Evolutionary conservation across 805 yeast genomes (phyloP).

Genomic region (Teunomyces kruisii): DNA sequence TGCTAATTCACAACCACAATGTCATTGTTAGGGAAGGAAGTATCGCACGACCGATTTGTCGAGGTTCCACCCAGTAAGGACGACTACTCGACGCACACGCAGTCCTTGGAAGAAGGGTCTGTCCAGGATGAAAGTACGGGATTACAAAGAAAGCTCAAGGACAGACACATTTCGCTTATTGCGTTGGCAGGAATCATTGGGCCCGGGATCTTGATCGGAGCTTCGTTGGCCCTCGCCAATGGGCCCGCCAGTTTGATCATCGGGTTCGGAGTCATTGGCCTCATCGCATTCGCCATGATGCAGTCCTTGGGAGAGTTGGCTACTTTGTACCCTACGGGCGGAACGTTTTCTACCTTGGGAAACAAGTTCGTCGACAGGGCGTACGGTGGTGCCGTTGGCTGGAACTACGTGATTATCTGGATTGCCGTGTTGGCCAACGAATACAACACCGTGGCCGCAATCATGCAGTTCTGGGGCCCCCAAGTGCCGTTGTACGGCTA

Average conservation of each 20-base stretch:
- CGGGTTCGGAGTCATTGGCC: conserved; percentile 53
- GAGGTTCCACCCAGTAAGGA: not conserved
- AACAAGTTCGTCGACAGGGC: conserved; percentile 53
- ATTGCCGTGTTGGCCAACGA: conserved; percentile 54
- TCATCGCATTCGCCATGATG: conserved; percentile 56
- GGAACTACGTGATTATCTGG: conserved; percentile 57
- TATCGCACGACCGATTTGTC: not conserved
- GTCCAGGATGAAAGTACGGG: conserved; percentile 9
- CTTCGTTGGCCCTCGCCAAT: conserved; percentile 48
- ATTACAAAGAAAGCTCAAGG: conserved; percentile 31
- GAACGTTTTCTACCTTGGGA: conserved; percentile 53
- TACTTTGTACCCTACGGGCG: conserved; percentile 50
- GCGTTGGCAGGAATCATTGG: conserved; percentile 62
- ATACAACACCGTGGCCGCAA: conserved; percentile 52
- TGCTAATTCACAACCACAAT: too few species aligned
- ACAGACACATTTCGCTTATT: conserved; percentile 50
- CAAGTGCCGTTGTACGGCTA: conserved; percentile 56
- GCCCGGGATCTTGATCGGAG: conserved; percentile 56
- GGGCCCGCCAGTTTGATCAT: conserved; percentile 55
- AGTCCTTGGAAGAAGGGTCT: conserved; percentile 6
- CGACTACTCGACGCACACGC: not conserved
- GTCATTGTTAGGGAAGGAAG: not conserved
- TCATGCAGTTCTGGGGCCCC: conserved; percentile 50
- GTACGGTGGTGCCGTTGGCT: conserved; percentile 56
- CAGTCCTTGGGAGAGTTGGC: conserved; percentile 56